Base-by-base conservation (phyloP, 345 rosid genomes). In the Toxicodendron radicans region DNA sequence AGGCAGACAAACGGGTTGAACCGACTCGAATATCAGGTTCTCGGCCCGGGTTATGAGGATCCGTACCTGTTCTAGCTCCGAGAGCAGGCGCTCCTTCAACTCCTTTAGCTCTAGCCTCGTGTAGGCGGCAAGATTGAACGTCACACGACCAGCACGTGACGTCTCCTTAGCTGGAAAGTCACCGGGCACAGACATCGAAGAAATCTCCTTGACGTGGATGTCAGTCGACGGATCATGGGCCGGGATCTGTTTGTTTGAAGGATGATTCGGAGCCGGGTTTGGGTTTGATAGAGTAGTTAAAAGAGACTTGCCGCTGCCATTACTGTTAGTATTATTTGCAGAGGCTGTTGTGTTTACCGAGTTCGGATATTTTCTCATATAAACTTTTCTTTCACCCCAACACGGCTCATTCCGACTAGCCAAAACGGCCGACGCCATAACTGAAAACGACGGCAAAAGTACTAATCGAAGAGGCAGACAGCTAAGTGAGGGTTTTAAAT, bases 61-160 rank as follows among this genome's bases (percentile, higher is more conserved):
- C 27, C 85, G 85, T 8, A 85, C 81, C 79, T 82, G 83, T 24
- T 79, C 76, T 1, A 85, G 85, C 72, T 83, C 89, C 14, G 72
- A 75, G 30, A 81, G 13, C 30, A 83, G 32, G 13, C 89, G 83
- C 63, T 68, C 70, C 77, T 81, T 83, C 67, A 85, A 80, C 23
- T 81, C 77, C 79, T 67, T 73, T 21, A 81, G 80, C 70, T 85
- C 82, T 54, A 43, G 48, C 52, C 67, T 79, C 61, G 83, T 68
- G 75, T 16, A 79, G 0, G 76, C 74, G 1, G 64, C 71, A 46
- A 81, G 76, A 33, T 72, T 75, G 76, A 68, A 75, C 23, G 73
- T 83, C 45, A 79, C 85, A 56, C 66, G 75, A 21, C 66, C 54
- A 4, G 62, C 75, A 10, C 45, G 72, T 49, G 54, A 21, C 14